Evolutionary conservation across 192 early-diverging fungal genomes (phyloP), one percentile per base, ranked within the genome.

Genomic region (Entomortierella beljakovae): DNA sequence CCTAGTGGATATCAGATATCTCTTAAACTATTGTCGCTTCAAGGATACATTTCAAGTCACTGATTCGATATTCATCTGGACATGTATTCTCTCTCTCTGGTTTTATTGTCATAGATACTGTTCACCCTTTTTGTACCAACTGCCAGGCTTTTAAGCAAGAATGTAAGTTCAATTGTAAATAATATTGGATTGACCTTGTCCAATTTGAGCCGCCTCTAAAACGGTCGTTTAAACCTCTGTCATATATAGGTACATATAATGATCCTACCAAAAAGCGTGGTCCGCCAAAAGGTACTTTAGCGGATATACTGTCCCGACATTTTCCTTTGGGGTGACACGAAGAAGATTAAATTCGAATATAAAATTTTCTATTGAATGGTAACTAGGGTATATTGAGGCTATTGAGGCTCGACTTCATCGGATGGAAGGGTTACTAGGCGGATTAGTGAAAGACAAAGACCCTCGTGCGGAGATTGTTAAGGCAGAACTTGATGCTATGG

Each of bases 361-460:
- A 11, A 20, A 16, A 46, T 15, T 20, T 31, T 25, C 23, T 25
- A 7, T 9, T 53, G 23, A 25, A 31, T 26, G 9, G 51, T 25
- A 31, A 26, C 28, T 91, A 80, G 94, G 94, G 26, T 95, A 95
- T 64, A 94, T 95, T 31, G 94, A 94, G 60, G 91, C 88, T 18
- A 94, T 95, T 23, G 94, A 95, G 61, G 87, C 82, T 52, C 80
- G 92, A 55, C 84, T 95, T 29, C 89, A 90, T 72, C 84, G 86
- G 43, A 84, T 92, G 69, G 93, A 95, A 57, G 82, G 84, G 28
- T 82, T 93, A 2, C 75, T 95, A 6, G 82, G 80, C 20, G 85
- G 80, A 13, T 70, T 92, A 1, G 82, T 89, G 23, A 81, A 86
- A 31, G 83, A 82, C 55, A 85, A 89, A 40, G 82, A 84, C 51